Base-by-base conservation (phyloP, 2,329 filamentous ascomycete genomes). In the Hirsutella thompsonii region DNA sequence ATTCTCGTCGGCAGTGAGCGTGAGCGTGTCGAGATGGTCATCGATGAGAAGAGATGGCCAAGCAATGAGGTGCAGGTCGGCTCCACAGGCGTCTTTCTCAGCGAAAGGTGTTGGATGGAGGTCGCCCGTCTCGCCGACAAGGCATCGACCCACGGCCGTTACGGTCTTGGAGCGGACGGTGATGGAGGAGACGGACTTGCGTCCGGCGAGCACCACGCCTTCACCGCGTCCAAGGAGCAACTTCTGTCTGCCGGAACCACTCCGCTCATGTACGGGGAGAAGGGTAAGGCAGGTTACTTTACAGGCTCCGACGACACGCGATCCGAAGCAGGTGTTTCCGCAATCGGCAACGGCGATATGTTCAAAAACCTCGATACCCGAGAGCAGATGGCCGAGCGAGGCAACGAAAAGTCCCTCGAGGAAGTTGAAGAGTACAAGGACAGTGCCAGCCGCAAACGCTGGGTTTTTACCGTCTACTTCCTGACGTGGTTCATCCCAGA, bases 301-400 rank as follows among this genome's bases (percentile, higher is more conserved):
- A 83, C 82, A 40, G 83, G 82, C 40, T 68, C 63, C 44, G 88
- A 94, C 43, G 92, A 98, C 56, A 70, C 80, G 8, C 86, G 88
- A 35, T 96, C 92, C 23, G 92, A 98, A 39, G 89, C 90, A 8
- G 90, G 89, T 4, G 83, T 74, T 2, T 95, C 90, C n/a, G 88
- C 86, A 5, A 83, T 94, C 56, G 84, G 89, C 37, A 84, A 76
- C 40, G 89, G 92, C 8, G 92, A 98, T 58, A 94, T 98, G 90
- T 98, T 98, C 71, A 86, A 88, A 55, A 94, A 95, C 53, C 71
- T 96, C 8, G 90, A 96, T 51, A 95, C 90, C 6, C 78, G 87
- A 47, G 84, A 93, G 57, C 85, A 94, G 57, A 87, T 98, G 76
- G 86, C 90, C 0, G 90, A 96, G 63, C 90, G 94, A 50, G 86